Evolutionary conservation across 768 basidiomycete genomes (phyloP).

Genomic region (Hypholoma fasciculare): DNA sequence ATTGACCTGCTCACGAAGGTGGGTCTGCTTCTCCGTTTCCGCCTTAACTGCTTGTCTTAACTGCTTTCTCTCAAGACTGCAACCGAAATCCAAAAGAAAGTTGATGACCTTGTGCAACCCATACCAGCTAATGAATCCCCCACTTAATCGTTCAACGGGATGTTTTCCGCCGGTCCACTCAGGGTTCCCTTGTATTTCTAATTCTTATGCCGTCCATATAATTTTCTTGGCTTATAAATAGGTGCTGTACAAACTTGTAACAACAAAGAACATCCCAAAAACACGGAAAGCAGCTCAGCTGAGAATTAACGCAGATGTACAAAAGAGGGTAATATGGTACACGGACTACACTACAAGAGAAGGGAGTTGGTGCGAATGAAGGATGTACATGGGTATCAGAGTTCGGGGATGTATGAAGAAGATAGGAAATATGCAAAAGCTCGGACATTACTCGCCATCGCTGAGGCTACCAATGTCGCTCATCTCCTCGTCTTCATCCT

Average conservation of each 20-base stretch:
- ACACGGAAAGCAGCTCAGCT: background rate
- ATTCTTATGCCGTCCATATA: constrained; percentile 10
- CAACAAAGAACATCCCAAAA: constrained; percentile 13
- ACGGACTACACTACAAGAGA: background rate
- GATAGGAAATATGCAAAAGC: constrained; percentile 8
- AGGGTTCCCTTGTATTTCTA: background rate
- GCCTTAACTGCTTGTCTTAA: background rate
- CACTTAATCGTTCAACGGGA: constrained; percentile 5
- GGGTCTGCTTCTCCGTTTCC: constrained; percentile 4
- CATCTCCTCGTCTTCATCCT: constrained; percentile 83
- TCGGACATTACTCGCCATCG: constrained; percentile 51
- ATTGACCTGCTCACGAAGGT: constrained; percentile 81
- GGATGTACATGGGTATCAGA: constrained; percentile 7
- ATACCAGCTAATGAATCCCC: constrained; percentile 23
- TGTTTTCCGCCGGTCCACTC: background rate
- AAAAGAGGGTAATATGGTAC: constrained; percentile 4
- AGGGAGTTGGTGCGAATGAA: background rate
- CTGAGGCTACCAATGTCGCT: constrained; percentile 85
- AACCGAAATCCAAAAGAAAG: constrained; percentile 72
- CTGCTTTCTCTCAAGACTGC: constrained; percentile 48
- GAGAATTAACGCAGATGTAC: background rate
- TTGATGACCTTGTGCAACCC: constrained; percentile 63
- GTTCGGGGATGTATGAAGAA: background rate
- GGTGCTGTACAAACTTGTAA: constrained; percentile 23
- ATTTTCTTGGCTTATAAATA: constrained; percentile 14